phyloP scores from a whole-genome alignment of 345 rosid species.

The Salix suchowensis region DNA sequence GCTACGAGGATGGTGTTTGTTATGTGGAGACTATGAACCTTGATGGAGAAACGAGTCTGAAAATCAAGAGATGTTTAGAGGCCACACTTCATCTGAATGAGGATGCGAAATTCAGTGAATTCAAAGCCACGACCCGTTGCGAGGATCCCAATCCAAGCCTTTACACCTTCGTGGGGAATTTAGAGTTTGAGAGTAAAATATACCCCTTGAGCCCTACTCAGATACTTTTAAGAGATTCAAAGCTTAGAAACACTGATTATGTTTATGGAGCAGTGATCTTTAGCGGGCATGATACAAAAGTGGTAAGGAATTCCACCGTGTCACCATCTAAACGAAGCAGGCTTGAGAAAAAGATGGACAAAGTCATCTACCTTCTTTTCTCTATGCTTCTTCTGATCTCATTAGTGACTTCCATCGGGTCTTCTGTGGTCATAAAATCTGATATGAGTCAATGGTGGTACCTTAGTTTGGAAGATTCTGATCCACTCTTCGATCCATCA shows the following conservation, averaged over 20 bases:
- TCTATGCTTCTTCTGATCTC: constrained; percentile 49
- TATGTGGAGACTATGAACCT: constrained; percentile 85
- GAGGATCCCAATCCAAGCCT: constrained; percentile 79
- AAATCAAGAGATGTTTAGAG: constrained; percentile 61
- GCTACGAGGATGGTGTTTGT: constrained; percentile 75
- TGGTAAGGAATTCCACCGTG: constrained; percentile 51
- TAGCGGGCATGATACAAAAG: constrained; percentile 68
- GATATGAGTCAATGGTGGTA: constrained; percentile 64
- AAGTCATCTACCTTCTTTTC: constrained; percentile 59
- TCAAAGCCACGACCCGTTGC: constrained; percentile 41
- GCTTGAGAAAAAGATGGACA: constrained; percentile 68
- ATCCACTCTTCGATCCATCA: constrained; percentile 38
- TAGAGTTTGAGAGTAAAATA: constrained; percentile 41
- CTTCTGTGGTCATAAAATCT: constrained; percentile 29
- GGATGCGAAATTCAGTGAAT: constrained; percentile 41
- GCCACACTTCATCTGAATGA: constrained; percentile 38
- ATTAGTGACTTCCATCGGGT: constrained; percentile 45
- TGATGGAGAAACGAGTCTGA: constrained; percentile 76
- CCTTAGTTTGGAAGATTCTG: constrained; percentile 32
- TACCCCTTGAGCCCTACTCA: constrained; percentile 56
- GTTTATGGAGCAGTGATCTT: constrained; percentile 63
- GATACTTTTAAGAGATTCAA: constrained; percentile 67
- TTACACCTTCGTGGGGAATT: constrained; percentile 63
- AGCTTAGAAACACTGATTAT: constrained; percentile 63
- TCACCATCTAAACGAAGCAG: constrained; percentile 72